These are phyloP conservation scores for Ascochyta pisi DNA, from an alignment of 2,329 filamentous ascomycete genomes.

Conservation along the genomic window DNA sequence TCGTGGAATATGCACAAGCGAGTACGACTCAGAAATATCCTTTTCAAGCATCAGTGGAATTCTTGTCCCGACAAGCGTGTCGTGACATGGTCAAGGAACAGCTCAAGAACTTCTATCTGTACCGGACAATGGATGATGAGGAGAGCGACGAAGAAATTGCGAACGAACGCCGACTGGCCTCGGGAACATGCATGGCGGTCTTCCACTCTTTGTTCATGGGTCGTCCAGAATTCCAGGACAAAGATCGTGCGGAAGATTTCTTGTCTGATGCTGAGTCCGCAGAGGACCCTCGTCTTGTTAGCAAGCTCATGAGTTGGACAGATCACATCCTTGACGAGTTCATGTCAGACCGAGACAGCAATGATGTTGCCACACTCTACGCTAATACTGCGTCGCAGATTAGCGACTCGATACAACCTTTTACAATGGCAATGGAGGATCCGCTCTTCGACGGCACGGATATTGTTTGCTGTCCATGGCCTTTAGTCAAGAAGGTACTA, in stretches of 20 bases:
- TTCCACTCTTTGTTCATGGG: slow-evolving; percentile 15
- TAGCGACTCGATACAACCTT: slow-evolving; percentile 21
- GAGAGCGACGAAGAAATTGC: neutral
- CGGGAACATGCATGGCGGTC: neutral
- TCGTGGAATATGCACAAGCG: slow-evolving; percentile 4
- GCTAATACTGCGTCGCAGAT: slow-evolving; percentile 14
- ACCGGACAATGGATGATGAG: neutral
- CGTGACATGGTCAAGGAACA: slow-evolving; percentile 1
- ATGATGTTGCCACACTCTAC: slow-evolving; percentile 1
- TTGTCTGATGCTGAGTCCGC: slow-evolving; percentile 2
- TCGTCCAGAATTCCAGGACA: slow-evolving; percentile 17
- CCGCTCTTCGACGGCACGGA: slow-evolving; percentile 18
- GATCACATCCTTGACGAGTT: slow-evolving; percentile 11
- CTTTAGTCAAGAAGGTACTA: slow-evolving; percentile 27
- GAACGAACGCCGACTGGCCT: neutral
- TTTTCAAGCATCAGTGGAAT: slow-evolving; percentile 1
- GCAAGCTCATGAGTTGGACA: slow-evolving; percentile 20
- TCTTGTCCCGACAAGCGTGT: neutral
- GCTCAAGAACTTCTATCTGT: neutral
- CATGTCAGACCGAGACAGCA: slow-evolving; percentile 2
- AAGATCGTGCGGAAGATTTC: slow-evolving; percentile 12
- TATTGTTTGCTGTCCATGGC: slow-evolving; percentile 29
- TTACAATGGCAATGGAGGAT: slow-evolving; percentile 11
- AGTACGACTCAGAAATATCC: neutral
- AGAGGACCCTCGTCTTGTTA: slow-evolving; percentile 15